Evolutionary conservation across 73 alveolate genomes (phyloP).

Genomic region (Tetrahymena malaccensis): DNA sequence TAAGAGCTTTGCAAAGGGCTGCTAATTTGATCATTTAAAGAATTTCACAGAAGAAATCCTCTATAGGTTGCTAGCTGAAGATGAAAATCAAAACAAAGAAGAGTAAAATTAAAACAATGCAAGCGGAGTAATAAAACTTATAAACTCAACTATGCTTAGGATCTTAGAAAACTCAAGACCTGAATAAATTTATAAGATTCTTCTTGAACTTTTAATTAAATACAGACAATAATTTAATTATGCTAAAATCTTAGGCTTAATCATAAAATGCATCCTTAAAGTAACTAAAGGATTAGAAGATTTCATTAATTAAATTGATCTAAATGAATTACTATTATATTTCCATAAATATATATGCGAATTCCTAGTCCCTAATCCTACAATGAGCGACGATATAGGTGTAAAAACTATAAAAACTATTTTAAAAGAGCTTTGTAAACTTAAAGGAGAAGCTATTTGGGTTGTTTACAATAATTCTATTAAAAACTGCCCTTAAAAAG

Average conservation of each 20-base stretch:
- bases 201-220: slow-evolving; percentile 14
- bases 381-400: slow-evolving; percentile 22
- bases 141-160: slow-evolving; percentile 25
- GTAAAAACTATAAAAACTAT: slow-evolving; percentile 32
- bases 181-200: slow-evolving; percentile 11
- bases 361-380: slow-evolving; percentile 5
- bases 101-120: not conserved
- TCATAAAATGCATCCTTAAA: slow-evolving; percentile 25
- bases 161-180: slow-evolving; percentile 26
- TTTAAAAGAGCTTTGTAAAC: slow-evolving; percentile 13
- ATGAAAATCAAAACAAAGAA: slow-evolving; percentile 21
- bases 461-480: not conserved
- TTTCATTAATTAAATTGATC: slow-evolving; percentile 2
- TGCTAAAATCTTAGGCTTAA: slow-evolving; percentile 21
- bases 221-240: slow-evolving; percentile 8
- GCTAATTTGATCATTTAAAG: not conserved
- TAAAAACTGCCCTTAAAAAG: not conserved
- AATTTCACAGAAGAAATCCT: slow-evolving; percentile 32
- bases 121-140: not conserved
- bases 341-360: slow-evolving; percentile 31
- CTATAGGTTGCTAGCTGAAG: slow-evolving; percentile 30
- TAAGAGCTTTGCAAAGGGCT: not conserved
- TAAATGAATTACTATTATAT: slow-evolving; percentile 5
- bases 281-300: slow-evolving; percentile 7
- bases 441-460: slow-evolving; percentile 39